Evolutionary conservation across 1,284 basidiomycete species (phyloP).

Genomic region (Marasmius tenuissimus): DNA sequence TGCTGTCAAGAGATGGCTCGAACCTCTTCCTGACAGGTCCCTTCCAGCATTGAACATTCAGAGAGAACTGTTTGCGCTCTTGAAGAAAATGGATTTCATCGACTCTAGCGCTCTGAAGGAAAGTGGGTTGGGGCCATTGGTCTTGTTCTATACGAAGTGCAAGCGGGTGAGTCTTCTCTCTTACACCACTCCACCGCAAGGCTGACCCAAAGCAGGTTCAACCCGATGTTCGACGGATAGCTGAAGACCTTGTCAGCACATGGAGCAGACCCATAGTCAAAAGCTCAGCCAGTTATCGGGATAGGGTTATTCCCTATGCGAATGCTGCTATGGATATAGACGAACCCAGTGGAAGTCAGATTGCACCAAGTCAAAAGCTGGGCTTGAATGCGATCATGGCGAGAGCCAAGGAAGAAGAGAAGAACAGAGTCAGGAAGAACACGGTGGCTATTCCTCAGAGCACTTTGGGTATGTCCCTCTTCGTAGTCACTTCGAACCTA

Average conservation of each 20-base stretch:
- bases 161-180: conserved; percentile 52
- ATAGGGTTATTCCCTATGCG: conserved; percentile 64
- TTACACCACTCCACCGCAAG: background rate
- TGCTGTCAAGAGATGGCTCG: conserved; percentile 90
- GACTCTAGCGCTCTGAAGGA: conserved; percentile 92
- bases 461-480: conserved; percentile 45
- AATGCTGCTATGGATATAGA: conserved; percentile 12
- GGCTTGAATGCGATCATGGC: conserved; percentile 71
- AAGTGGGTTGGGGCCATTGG: conserved; percentile 86
- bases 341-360: conserved; percentile 34
- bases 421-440: conserved; percentile 67
- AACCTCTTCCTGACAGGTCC: conserved; percentile 90
- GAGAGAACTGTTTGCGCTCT: conserved; percentile 83
- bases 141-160: conserved; percentile 95
- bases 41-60: conserved; percentile 97
- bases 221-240: conserved; percentile 76
- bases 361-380: conserved; percentile 35
- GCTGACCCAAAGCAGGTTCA: conserved; percentile 41
- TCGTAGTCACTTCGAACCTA: background rate
- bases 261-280: conserved; percentile 98
- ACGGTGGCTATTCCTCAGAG: conserved; percentile 77
- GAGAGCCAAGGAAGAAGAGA: conserved; percentile 65
- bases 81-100: conserved; percentile 89
- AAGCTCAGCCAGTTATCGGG: conserved; percentile 82
- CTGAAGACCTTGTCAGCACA: conserved; percentile 81